Conservation (phyloP, 208 protist genomes). For the Leishmania martiniquensis region DNA sequence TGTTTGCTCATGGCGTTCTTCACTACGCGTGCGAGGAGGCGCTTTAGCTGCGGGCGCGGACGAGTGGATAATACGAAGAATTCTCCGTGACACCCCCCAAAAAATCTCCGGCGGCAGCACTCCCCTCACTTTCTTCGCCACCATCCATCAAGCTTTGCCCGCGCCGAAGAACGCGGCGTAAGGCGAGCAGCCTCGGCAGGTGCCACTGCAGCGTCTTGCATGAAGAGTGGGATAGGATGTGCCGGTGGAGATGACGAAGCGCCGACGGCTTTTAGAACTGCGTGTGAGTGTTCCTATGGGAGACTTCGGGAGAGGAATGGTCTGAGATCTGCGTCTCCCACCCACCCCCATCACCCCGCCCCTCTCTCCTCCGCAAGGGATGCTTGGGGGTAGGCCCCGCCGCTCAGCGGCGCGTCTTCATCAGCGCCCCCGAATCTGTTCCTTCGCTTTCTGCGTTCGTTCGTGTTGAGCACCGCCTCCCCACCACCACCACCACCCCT, state of each 20-base stretch:
- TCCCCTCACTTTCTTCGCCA: not conserved
- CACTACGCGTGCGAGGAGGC: conserved; percentile 15
- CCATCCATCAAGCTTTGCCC: not conserved
- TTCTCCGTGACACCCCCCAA: not conserved
- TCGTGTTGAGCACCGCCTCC: not conserved
- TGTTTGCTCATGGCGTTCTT: not conserved
- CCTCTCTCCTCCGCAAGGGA: no score
- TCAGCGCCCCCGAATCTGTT: no score
- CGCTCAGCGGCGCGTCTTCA: no score
- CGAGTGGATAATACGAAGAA: not conserved
- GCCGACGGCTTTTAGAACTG: not conserved
- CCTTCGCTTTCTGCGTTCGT: no score
- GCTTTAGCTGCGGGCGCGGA: not conserved
- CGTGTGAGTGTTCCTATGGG: not conserved
- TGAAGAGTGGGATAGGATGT: not conserved
- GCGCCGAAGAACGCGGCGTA: not conserved
- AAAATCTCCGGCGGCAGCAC: not conserved
- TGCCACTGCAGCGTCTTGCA: not conserved
- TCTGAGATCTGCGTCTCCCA: no score
- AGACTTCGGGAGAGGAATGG: not conserved
- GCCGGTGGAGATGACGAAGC: not conserved
- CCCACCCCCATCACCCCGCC: no score
- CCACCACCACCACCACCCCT: not conserved
- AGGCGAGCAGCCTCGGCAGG: not conserved
- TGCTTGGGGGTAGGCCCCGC: no score